Percentiles rank a stretch among this genome's conserved stretches.
phyloP scores from a whole-genome alignment of 116 monocot species.

The Trichopus zeylanicus region DNA sequence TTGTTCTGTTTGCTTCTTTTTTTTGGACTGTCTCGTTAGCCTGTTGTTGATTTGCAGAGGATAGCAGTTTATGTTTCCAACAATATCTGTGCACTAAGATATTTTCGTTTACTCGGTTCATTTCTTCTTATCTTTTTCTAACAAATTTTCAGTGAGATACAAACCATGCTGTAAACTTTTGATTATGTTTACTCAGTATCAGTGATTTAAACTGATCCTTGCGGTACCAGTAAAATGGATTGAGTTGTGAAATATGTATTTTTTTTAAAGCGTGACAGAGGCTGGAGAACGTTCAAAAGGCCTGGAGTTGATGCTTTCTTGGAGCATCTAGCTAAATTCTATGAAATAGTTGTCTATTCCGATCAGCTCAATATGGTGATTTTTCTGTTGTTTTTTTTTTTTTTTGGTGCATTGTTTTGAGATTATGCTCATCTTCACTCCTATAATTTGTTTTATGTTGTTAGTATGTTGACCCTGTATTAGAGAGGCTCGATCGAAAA shows the following conservation, averaged over 20 bases:
- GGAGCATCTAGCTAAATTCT: conserved; percentile 89
- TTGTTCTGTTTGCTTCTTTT: too few species aligned
- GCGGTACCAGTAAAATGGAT: background rate
- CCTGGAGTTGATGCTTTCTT: conserved; percentile 94
- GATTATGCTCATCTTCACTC: background rate
- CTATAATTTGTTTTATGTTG: conserved; percentile 4
- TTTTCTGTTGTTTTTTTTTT: background rate
- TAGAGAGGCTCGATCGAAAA: conserved; percentile 89
- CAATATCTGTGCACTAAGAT: background rate
- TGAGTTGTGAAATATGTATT: background rate
- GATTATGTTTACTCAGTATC: background rate
- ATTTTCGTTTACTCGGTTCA: background rate
- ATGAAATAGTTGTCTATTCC: conserved; percentile 94
- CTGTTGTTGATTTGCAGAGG: too few species aligned
- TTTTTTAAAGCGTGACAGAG: conserved; percentile 77
- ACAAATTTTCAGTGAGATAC: background rate
- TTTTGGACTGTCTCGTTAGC: too few species aligned
- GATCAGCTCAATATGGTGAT: conserved; percentile 91
- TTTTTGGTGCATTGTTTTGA: too few species aligned
- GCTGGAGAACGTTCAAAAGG: conserved; percentile 97
- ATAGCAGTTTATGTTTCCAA: too few species aligned
- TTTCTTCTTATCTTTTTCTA: too few species aligned
- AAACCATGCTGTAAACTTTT: background rate
- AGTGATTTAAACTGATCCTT: background rate
- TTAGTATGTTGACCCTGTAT: conserved; percentile 95